Evolutionary conservation across 2,329 filamentous ascomycete species (phyloP).

Genomic region (Clarireedia sp.): DNA sequence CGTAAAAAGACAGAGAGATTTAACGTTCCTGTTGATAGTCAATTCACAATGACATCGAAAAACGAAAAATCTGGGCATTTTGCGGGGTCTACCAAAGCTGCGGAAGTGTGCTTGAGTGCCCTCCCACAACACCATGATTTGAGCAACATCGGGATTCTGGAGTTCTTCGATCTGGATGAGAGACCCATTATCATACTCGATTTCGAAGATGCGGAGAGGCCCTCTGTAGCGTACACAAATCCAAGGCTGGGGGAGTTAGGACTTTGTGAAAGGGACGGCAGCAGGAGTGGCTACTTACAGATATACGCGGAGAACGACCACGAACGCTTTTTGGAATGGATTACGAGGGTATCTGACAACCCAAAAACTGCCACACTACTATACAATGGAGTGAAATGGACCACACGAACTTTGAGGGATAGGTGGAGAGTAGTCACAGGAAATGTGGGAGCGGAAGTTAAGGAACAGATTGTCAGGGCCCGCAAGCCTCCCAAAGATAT

Average conservation of each 20-base stretch:
- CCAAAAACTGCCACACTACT: background rate
- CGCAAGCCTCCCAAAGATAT: conserved; percentile 7
- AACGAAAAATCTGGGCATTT: no score
- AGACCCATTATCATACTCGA: conserved; percentile 20
- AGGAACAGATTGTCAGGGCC: background rate
- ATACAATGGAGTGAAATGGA: conserved; percentile 19
- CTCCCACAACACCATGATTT: conserved; percentile 4
- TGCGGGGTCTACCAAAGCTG: no score
- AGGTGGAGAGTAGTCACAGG: conserved; percentile 21
- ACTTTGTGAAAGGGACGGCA: background rate
- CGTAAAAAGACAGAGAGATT: no score
- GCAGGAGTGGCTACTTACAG: background rate
- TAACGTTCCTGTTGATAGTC: no score
- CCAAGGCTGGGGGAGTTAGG: conserved; percentile 7
- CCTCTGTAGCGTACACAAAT: conserved; percentile 17
- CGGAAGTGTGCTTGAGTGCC: no score
- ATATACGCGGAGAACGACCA: background rate
- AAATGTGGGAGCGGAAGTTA: background rate
- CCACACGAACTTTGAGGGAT: conserved; percentile 15
- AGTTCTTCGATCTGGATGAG: conserved; percentile 20
- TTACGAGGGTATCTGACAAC: background rate
- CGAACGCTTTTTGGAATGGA: background rate
- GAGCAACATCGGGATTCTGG: conserved; percentile 14
- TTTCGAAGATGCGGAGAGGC: conserved; percentile 8
- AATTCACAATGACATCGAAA: no score